These are phyloP conservation scores for Penicillium sp. DNA, from an alignment of 2,329 filamentous ascomycete species.

Conservation along the genomic window DNA sequence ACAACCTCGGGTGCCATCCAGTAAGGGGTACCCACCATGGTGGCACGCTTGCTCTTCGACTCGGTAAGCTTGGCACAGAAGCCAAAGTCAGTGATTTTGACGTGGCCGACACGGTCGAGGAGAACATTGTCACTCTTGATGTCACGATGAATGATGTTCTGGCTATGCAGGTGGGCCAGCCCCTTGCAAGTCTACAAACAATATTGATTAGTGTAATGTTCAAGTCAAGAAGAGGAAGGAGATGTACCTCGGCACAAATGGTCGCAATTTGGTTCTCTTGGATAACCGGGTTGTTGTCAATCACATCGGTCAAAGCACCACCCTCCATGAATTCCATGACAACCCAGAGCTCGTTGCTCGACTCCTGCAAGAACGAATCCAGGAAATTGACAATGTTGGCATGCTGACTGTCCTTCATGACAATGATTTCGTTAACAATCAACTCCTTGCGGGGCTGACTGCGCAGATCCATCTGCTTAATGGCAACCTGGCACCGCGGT, in stretches of 20 bases:
- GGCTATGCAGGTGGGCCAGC: constrained; percentile 87
- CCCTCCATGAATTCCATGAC: constrained; percentile 99
- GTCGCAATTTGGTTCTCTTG: constrained; percentile 97
- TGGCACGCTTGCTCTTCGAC: constrained; percentile 93
- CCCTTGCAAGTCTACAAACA: constrained; percentile 76
- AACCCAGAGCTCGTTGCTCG: constrained; percentile 95
- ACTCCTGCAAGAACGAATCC: constrained; percentile 93
- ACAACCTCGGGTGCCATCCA: constrained; percentile 99
- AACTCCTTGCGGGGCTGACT: constrained; percentile 97
- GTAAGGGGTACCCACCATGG: constrained; percentile 98
- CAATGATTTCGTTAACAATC: constrained; percentile 99
- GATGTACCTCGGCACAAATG: constrained; percentile 86
- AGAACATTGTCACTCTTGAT: constrained; percentile 99
- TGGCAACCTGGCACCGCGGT: constrained; percentile 84
- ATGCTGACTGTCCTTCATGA: constrained; percentile 99
- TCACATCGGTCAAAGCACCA: constrained; percentile 94
- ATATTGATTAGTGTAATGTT: background rate
- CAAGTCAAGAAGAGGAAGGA: background rate
- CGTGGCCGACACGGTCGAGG: constrained; percentile 87
- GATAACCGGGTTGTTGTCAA: constrained; percentile 94
- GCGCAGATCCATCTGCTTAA: constrained; percentile 99
- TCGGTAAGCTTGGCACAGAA: constrained; percentile 99
- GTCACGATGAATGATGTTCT: constrained; percentile 97
- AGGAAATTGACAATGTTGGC: constrained; percentile 99
- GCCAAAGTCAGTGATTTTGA: constrained; percentile 97